Base-by-base conservation (phyloP, 176 grass and related monocot species). In the Oryza rufipogon region DNA sequence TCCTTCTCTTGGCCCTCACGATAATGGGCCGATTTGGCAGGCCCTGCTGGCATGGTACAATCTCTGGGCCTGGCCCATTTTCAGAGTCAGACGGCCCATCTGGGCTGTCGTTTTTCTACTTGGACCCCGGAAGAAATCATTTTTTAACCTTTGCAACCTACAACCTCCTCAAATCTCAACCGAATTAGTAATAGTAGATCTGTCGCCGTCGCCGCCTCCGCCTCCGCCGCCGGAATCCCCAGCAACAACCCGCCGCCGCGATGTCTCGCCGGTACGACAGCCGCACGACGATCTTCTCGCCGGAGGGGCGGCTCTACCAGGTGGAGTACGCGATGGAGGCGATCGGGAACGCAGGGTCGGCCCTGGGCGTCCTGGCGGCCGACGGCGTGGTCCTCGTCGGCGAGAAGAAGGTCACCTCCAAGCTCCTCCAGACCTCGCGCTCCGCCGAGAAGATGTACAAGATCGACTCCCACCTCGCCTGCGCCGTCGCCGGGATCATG, bases 261-360 rank as follows among this genome's bases (percentile, higher is more conserved):
- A 97, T 97, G 94, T 97, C 94, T 87, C 94, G 94, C 79, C 91
- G 94, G 34, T 97, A 97, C 71, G 94, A 97, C 75, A 97, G 94
- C 91, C 92, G 94, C 28, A 97, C 94, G 26, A 94, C 91, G 79
- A 97, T 97, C 87, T 97, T 97, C 94, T 97, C 94, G 39, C 94
- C 94, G 78, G 94, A 97, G 76, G 94, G 94, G 10, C 89, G 94
- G 4, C 85, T 97, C 5, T 97, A 97, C 91, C 94, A 97, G 89
- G 94, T 97, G 85, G 94, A 97, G 89, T 97, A 97, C 82, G 94
- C 94, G 71, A 97, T 97, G 94, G 94, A 97, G 91, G 94, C 94
- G 66, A 97, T 97, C 28, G 87, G 94, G 19, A 97, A 97, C 78
- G 94, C 94, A 14, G 94, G 94, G 19, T 97, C 94, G 19, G 94